phyloP scores from a whole-genome alignment of 805 yeast species.

The Yarrowia porcina region DNA sequence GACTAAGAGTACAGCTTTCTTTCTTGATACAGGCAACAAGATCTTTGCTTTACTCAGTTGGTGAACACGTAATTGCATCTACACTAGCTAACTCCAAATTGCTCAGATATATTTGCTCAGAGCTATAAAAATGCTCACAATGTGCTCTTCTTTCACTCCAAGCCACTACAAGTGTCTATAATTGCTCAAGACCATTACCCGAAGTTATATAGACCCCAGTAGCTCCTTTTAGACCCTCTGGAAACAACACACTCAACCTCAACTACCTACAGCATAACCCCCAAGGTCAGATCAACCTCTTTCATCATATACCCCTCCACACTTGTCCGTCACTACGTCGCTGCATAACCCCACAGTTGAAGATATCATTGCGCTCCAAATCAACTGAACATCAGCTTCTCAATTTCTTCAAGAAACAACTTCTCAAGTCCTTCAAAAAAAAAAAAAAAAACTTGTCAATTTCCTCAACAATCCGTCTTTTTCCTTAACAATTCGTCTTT shows the following conservation, averaged over 20 bases:
- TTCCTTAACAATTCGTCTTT: no score
- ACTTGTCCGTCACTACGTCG: background rate
- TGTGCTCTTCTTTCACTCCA: background rate
- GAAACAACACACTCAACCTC: background rate
- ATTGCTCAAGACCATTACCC: background rate
- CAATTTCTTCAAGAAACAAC: background rate
- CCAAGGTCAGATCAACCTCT: background rate
- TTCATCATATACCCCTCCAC: background rate
- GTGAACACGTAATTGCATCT: no score
- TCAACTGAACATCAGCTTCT: background rate
- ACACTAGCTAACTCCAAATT: no score
- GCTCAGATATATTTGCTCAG: background rate
- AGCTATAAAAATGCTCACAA: background rate
- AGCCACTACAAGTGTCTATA: background rate
- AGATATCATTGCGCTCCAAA: no score
- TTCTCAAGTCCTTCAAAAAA: no score
- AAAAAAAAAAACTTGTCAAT: no score
- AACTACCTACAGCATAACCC: slow-evolving; percentile 1
- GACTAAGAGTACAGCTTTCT: no score
- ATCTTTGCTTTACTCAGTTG: no score
- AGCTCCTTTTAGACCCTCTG: background rate
- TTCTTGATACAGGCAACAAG: no score
- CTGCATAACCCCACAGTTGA: no score
- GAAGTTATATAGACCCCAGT: background rate
- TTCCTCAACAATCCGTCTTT: no score